Evolutionary conservation across 2,329 filamentous ascomycete genomes (phyloP).

Genomic region (Aspergillus flavus): DNA sequence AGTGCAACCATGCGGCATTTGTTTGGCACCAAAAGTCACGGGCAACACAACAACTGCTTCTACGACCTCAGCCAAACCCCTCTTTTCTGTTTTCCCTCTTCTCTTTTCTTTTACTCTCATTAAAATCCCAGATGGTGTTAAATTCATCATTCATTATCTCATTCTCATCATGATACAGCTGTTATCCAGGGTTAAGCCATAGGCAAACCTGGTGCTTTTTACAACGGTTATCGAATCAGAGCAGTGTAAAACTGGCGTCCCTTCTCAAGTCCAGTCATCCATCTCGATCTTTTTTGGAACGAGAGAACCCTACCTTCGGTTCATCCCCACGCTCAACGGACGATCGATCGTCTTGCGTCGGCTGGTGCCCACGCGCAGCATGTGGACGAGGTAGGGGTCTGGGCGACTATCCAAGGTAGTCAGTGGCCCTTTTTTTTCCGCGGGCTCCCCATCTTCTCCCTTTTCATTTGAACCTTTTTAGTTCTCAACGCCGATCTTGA

Average conservation of each 20-base stretch:
- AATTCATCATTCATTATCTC: constrained; percentile 4
- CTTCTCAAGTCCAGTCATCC: background rate
- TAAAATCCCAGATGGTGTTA: background rate
- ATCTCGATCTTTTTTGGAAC: background rate
- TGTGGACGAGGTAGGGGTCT: background rate
- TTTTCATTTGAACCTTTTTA: constrained; percentile 30
- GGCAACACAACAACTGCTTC: background rate
- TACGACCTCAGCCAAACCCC: background rate
- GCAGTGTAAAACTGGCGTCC: background rate
- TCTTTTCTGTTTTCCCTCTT: background rate
- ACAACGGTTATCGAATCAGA: background rate
- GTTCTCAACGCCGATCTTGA: constrained; percentile 62
- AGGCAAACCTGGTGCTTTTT: background rate
- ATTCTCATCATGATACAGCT: constrained; percentile 3
- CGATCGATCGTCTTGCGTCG: background rate
- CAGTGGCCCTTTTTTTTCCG: background rate
- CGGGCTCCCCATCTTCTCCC: background rate
- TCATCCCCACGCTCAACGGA: background rate
- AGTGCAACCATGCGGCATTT: background rate
- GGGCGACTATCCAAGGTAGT: background rate
- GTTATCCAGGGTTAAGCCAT: background rate
- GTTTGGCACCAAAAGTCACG: background rate
- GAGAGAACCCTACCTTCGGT: background rate
- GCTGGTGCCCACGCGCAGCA: background rate
- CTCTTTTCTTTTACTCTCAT: background rate